These are phyloP conservation scores for Ceraceosorus bombacis DNA, from an alignment of 1,284 basidiomycete genomes.

Conservation along the genomic window DNA sequence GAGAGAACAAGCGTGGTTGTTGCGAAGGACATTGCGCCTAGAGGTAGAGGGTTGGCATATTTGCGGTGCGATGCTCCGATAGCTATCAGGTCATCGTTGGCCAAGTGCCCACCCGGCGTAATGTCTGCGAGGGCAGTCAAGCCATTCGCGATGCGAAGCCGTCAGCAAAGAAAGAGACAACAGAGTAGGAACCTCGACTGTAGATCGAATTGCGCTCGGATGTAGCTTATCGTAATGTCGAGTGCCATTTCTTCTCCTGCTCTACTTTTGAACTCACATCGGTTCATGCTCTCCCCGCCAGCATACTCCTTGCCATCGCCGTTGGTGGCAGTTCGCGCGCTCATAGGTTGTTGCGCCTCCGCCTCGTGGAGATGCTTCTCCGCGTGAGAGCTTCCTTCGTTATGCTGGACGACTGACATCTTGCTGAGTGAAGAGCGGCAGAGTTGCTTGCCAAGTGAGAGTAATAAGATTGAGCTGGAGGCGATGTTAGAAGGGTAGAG, in stretches of 20 bases:
- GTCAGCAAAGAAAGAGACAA: not conserved
- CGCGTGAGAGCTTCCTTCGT: too few species aligned
- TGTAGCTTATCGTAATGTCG: constrained; percentile 5
- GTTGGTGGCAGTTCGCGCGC: too few species aligned
- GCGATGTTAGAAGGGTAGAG: too few species aligned
- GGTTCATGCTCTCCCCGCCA: too few species aligned
- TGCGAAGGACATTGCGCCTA: constrained; percentile 20
- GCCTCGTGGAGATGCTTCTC: too few species aligned
- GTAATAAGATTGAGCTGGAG: too few species aligned
- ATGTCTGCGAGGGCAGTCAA: constrained; percentile 14
- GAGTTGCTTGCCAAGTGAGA: too few species aligned
- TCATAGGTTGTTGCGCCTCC: too few species aligned
- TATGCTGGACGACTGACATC: too few species aligned
- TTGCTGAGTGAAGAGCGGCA: too few species aligned
- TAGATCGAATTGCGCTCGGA: constrained; percentile 18
- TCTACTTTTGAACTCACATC: too few species aligned
- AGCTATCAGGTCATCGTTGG: constrained; percentile 29
- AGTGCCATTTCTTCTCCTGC: constrained; percentile 14
- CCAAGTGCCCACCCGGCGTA: constrained; percentile 29
- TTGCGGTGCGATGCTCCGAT: constrained; percentile 24
- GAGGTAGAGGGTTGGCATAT: constrained; percentile 29
- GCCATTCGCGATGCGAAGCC: not conserved
- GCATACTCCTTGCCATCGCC: too few species aligned
- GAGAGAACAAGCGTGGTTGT: constrained; percentile 26
- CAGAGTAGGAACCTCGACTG: constrained; percentile 13